These are phyloP conservation scores for Xylariaceae sp. DNA, from an alignment of 2,329 filamentous ascomycete genomes.

Conservation along the genomic window DNA sequence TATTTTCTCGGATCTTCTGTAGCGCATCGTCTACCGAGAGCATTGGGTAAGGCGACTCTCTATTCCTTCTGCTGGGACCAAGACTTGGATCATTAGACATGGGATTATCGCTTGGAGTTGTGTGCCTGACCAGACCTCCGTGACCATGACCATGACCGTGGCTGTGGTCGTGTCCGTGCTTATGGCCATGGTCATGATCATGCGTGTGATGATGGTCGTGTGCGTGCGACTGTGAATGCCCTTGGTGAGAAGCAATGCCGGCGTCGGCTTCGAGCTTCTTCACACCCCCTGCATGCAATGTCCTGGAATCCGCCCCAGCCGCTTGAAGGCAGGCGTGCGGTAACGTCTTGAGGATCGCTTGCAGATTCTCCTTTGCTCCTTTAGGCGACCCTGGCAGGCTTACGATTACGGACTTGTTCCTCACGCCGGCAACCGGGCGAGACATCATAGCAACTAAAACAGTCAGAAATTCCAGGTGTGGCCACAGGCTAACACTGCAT, in stretches of 20 bases:
- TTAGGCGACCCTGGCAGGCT: conserved; percentile 95
- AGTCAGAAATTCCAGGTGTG: background rate
- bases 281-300: conserved; percentile 79
- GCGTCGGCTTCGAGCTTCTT: conserved; percentile 86
- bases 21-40: conserved; percentile 84
- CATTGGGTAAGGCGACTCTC: conserved; percentile 93
- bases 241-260: conserved; percentile 56
- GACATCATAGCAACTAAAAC: conserved; percentile 91
- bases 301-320: conserved; percentile 80
- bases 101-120: conserved; percentile 63
- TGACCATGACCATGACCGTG: conserved; percentile 68
- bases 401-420: conserved; percentile 81
- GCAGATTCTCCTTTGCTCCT: conserved; percentile 90
- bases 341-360: conserved; percentile 85
- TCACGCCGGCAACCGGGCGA: conserved; percentile 85
- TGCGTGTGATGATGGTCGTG: conserved; percentile 47
- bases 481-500: rapidly evolving
- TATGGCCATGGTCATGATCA: conserved; percentile 56
- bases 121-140: conserved; percentile 75
- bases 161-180: conserved; percentile 60
- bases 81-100: conserved; percentile 67
- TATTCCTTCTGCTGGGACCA: conserved; percentile 73
- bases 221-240: conserved; percentile 39
- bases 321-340: conserved; percentile 95
- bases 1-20: conserved; percentile 72